Evolutionary conservation across 176 grass and related monocot species (phyloP).

Genomic region (Carex scoparia): DNA sequence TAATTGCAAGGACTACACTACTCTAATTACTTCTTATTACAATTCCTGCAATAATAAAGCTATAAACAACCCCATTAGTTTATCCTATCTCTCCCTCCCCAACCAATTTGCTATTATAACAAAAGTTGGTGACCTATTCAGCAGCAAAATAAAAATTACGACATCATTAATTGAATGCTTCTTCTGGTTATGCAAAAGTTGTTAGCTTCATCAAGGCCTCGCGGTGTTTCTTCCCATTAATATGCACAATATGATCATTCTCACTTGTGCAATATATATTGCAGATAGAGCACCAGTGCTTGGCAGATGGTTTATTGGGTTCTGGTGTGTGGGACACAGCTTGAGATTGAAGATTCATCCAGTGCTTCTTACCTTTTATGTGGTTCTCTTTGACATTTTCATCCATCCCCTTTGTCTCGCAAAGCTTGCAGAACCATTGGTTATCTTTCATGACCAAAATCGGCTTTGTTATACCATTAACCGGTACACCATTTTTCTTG

Average conservation of each 20-base stretch:
- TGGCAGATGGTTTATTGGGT: no score
- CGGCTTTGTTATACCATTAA: neutral
- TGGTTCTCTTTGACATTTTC: neutral
- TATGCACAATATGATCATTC: no score
- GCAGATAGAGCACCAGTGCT: no score
- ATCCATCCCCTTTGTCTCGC: neutral
- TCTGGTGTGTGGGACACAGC: no score
- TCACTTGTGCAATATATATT: no score
- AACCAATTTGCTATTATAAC: neutral
- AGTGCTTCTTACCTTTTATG: slow-evolving; percentile 20
- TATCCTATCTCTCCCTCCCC: neutral
- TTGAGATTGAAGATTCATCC: slow-evolving; percentile 1
- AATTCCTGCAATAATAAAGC: neutral
- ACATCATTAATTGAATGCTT: neutral
- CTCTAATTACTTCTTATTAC: neutral
- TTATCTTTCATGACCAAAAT: neutral
- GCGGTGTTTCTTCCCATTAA: no score
- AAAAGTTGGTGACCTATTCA: neutral
- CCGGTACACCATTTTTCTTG: neutral
- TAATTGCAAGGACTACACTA: neutral
- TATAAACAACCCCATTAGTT: neutral
- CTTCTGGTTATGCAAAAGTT: no score
- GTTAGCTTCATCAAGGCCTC: no score
- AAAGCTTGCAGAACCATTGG: slow-evolving; percentile 22
- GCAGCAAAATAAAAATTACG: neutral